Conservation (phyloP, 768 basidiomycete genomes). For the Podaxis pistillaris region DNA sequence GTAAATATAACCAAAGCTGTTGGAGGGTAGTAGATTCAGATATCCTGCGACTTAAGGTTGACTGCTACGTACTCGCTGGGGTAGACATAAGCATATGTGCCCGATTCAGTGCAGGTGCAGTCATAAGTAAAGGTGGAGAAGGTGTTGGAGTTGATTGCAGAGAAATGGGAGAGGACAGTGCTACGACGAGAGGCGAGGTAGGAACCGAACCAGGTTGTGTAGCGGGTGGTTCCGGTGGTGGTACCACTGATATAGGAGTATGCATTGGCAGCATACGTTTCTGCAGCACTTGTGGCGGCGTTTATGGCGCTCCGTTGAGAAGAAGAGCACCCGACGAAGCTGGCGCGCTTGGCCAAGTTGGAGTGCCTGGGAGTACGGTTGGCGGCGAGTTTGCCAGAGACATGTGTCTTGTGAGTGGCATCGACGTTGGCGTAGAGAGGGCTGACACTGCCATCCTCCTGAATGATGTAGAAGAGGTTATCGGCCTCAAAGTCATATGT, state of each 20-base stretch:
- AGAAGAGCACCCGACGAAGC: slow-evolving; percentile 38
- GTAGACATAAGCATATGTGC: slow-evolving; percentile 37
- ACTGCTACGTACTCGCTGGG: slow-evolving; percentile 25
- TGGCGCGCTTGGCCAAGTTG: slow-evolving; percentile 27
- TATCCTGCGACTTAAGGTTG: not conserved
- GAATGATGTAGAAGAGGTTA: slow-evolving; percentile 41
- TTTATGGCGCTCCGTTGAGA: slow-evolving; percentile 32
- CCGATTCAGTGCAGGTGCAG: slow-evolving; percentile 35
- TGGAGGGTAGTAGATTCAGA: not conserved
- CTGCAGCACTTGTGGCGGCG: slow-evolving; percentile 36
- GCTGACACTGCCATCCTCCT: slow-evolving; percentile 26
- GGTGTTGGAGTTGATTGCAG: slow-evolving; percentile 30
- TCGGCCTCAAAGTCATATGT: slow-evolving; percentile 38
- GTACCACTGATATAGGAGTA: slow-evolving; percentile 30
- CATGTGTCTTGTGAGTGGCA: slow-evolving; percentile 23
- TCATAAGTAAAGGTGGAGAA: slow-evolving; percentile 34
- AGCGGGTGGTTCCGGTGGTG: slow-evolving; percentile 37
- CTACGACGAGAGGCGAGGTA: slow-evolving; percentile 35
- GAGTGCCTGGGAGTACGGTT: slow-evolving; percentile 14
- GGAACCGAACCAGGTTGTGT: slow-evolving; percentile 50
- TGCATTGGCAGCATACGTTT: slow-evolving; percentile 37
- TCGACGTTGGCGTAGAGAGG: slow-evolving; percentile 32
- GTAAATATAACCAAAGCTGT: slow-evolving; percentile 36
- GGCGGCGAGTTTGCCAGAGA: slow-evolving; percentile 31
- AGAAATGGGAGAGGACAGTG: slow-evolving; percentile 38